phyloP scores from a whole-genome alignment of 2,329 filamentous ascomycete genomes.

The Diplodia seriata region DNA sequence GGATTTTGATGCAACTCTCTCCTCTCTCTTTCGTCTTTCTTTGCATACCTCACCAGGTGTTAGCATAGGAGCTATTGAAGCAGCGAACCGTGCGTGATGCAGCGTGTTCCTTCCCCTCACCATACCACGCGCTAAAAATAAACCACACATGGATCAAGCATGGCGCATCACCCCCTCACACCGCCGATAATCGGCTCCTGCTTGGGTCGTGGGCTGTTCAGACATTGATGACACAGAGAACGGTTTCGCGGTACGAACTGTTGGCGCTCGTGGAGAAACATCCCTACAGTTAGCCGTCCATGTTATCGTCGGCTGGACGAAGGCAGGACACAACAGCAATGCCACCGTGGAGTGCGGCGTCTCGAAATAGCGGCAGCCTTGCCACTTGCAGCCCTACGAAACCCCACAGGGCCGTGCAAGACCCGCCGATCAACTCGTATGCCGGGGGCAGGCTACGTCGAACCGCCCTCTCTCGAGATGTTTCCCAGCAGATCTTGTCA shows the following conservation, averaged over 20 bases:
- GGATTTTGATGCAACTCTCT: fast-evolving
- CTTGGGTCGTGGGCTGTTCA: not conserved
- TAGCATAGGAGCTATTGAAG: not conserved
- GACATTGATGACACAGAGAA: not conserved
- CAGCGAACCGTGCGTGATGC: not conserved
- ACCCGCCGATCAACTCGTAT: conserved; percentile 10
- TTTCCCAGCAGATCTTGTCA: not conserved
- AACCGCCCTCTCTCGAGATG: not conserved
- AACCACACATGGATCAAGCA: not conserved
- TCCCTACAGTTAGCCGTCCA: not conserved
- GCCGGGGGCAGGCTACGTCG: not conserved
- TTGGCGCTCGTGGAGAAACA: not conserved
- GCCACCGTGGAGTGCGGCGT: not conserved
- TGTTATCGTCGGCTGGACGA: not conserved
- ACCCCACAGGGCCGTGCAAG: not conserved
- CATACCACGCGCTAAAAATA: not conserved
- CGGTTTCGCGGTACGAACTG: not conserved
- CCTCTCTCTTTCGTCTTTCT: not conserved
- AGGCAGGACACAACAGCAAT: not conserved
- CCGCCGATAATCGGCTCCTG: not conserved
- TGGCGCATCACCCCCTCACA: not conserved
- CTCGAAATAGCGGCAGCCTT: not conserved
- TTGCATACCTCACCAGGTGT: not conserved
- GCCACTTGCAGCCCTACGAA: not conserved
- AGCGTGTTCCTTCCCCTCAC: not conserved